Percentiles rank a stretch among this genome's conserved stretches.
Conservation (phyloP, 2,329 filamentous ascomycete species). For the Nannizzia gypsea region DNA sequence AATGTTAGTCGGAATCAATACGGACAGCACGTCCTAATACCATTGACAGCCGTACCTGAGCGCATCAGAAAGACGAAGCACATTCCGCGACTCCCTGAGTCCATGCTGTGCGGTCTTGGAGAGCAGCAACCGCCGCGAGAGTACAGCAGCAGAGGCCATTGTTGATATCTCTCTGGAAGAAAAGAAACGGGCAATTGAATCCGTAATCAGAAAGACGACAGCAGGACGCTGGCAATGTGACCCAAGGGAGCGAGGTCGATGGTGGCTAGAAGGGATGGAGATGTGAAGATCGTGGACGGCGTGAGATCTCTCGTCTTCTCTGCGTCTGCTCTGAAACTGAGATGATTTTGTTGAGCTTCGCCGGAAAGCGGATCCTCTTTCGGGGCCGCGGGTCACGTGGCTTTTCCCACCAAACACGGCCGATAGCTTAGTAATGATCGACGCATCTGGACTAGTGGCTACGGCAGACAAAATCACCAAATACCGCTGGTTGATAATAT, state of each 20-base stretch:
- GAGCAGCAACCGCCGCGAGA: conserved; percentile 36
- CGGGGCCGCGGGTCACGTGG: background rate
- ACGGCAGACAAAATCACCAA: background rate
- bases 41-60: conserved; percentile 26
- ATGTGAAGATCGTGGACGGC: background rate
- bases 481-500: background rate
- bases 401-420: background rate
- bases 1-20: conserved; percentile 4
- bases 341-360: conserved; percentile 4
- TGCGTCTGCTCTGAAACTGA: background rate
- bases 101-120: conserved; percentile 27
- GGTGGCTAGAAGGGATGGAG: background rate
- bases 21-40: background rate
- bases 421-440: background rate
- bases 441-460: background rate
- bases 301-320: background rate
- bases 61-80: conserved; percentile 34
- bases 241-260: background rate
- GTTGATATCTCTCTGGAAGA: background rate
- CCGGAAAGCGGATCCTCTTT: background rate
- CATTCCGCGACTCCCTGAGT: conserved; percentile 35
- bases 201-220: background rate
- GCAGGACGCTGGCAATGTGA: background rate
- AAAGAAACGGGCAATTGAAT: background rate
- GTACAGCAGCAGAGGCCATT: conserved; percentile 36